Evolutionary conservation across 2,329 filamentous ascomycete species (phyloP).

Genomic region (Xylaria hypoxylon): DNA sequence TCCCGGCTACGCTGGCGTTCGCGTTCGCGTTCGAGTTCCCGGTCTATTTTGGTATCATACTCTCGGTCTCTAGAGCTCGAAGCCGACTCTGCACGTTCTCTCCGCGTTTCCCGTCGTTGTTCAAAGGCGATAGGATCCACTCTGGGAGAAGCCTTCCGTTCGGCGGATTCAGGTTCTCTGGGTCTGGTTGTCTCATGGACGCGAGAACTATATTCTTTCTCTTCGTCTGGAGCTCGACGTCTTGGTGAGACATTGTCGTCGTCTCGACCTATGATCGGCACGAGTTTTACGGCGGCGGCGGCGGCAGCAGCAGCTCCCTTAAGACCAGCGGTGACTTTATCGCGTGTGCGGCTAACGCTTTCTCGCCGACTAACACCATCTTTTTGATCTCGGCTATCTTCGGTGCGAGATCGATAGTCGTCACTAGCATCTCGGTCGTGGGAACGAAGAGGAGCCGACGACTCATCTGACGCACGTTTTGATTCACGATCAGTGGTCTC

Average conservation of each 20-base stretch:
- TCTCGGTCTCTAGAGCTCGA: slow-evolving; percentile 44
- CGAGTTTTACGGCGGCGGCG: slow-evolving; percentile 59
- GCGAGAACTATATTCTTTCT: slow-evolving; percentile 44
- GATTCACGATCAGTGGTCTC: slow-evolving; percentile 49
- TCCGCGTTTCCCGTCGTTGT: slow-evolving; percentile 43
- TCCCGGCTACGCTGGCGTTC: slow-evolving; percentile 40
- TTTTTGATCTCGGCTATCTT: slow-evolving; percentile 47
- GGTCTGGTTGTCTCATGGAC: slow-evolving; percentile 48
- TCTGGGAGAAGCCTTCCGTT: slow-evolving; percentile 43
- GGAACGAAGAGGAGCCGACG: slow-evolving; percentile 44
- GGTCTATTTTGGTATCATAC: slow-evolving; percentile 37
- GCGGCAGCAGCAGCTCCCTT: slow-evolving; percentile 62
- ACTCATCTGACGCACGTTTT: slow-evolving; percentile 48
- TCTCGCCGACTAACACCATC: slow-evolving; percentile 53
- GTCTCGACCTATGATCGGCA: slow-evolving; percentile 50
- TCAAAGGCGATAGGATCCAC: slow-evolving; percentile 44
- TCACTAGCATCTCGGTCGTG: slow-evolving; percentile 43
- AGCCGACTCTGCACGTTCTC: slow-evolving; percentile 41
- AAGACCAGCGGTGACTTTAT: slow-evolving; percentile 62
- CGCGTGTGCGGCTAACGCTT: slow-evolving; percentile 58
- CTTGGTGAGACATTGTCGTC: slow-evolving; percentile 50
- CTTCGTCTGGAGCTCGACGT: slow-evolving; percentile 47
- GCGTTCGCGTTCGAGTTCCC: slow-evolving; percentile 34
- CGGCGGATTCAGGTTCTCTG: slow-evolving; percentile 45
- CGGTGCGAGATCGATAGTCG: slow-evolving; percentile 41